Percentiles rank a stretch among this genome's conserved stretches.
Evolutionary conservation across 1,284 basidiomycete genomes (phyloP).

Genomic region (Tausonia pullulans): DNA sequence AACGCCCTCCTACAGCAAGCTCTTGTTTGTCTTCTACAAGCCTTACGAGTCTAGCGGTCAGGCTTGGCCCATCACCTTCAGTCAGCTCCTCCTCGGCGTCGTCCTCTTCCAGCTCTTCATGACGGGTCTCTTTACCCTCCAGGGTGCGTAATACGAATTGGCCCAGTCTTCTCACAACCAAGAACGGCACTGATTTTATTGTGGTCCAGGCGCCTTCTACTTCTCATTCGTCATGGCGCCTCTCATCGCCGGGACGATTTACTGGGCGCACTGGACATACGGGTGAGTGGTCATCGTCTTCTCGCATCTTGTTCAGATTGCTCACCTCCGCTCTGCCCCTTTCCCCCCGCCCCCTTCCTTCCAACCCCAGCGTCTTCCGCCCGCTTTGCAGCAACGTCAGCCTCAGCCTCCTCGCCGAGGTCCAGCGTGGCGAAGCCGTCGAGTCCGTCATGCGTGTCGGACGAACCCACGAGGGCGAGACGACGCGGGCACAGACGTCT

Average conservation of each 20-base stretch:
- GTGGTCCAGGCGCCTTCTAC: too few species aligned
- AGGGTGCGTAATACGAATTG: constrained; percentile 27
- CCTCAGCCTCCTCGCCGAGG: constrained; percentile 74
- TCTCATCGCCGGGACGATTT: constrained; percentile 59
- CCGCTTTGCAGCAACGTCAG: constrained; percentile 72
- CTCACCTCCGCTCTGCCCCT: too few species aligned
- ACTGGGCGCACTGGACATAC: constrained; percentile 70
- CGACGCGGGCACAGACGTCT: constrained; percentile 72
- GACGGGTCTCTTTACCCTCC: constrained; percentile 81
- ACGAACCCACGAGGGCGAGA: constrained; percentile 47
- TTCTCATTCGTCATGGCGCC: constrained; percentile 59
- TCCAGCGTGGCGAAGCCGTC: constrained; percentile 69
- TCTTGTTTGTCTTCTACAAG: constrained; percentile 62
- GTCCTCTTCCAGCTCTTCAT: constrained; percentile 79
- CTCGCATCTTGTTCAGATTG: too few species aligned
- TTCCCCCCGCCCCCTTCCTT: not conserved
- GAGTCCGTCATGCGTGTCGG: constrained; percentile 59
- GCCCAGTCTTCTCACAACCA: too few species aligned
- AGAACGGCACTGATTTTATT: too few species aligned
- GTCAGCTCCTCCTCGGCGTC: constrained; percentile 75
- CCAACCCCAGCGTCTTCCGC: constrained; percentile 43
- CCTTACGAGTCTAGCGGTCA: constrained; percentile 87
- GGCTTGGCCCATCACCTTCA: constrained; percentile 86
- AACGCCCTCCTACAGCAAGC: constrained; percentile 1
- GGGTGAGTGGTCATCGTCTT: too few species aligned